These are phyloP conservation scores for Colletotrichum navitas DNA, from an alignment of 2,329 filamentous ascomycete species.

Conservation along the genomic window DNA sequence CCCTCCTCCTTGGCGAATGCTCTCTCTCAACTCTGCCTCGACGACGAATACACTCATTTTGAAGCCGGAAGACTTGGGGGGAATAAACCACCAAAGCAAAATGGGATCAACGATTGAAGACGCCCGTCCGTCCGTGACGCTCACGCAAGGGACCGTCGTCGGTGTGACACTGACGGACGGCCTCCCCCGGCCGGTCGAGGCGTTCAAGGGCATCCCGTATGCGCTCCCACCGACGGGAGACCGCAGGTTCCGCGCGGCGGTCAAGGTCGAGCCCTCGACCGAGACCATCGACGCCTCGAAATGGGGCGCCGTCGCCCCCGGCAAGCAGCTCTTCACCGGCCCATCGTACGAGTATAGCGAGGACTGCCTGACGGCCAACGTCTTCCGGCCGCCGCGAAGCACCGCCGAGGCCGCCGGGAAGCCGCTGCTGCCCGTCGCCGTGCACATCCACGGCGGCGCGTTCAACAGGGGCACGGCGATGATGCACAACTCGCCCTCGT, in stretches of 20 bases:
- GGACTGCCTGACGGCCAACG: constrained; percentile 66
- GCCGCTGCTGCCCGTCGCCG: constrained; percentile 57
- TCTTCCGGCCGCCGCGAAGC: constrained; percentile 57
- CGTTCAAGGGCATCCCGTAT: constrained; percentile 65
- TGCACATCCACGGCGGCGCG: constrained; percentile 74
- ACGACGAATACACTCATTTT: background rate
- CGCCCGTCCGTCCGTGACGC: constrained; percentile 36
- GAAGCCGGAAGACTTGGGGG: background rate
- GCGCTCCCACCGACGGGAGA: constrained; percentile 51
- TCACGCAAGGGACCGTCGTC: constrained; percentile 57
- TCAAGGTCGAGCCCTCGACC: constrained; percentile 48
- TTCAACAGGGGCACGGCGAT: constrained; percentile 68
- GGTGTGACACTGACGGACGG: constrained; percentile 52
- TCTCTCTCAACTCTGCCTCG: background rate
- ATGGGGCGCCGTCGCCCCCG: constrained; percentile 56
- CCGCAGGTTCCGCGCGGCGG: constrained; percentile 60
- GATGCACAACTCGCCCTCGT: constrained; percentile 71
- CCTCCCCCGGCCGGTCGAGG: constrained; percentile 59
- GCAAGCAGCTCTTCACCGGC: constrained; percentile 46
- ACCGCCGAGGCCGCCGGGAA: constrained; percentile 35
- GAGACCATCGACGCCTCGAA: constrained; percentile 50
- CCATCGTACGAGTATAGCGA: constrained; percentile 54
- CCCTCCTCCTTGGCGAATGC: background rate
- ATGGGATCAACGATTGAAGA: constrained; percentile 35
- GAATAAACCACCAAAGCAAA: background rate